Percentiles rank a stretch among this genome's conserved stretches.
Conservation (phyloP, 2,329 filamentous ascomycete genomes). For the Penicillium sp. region DNA sequence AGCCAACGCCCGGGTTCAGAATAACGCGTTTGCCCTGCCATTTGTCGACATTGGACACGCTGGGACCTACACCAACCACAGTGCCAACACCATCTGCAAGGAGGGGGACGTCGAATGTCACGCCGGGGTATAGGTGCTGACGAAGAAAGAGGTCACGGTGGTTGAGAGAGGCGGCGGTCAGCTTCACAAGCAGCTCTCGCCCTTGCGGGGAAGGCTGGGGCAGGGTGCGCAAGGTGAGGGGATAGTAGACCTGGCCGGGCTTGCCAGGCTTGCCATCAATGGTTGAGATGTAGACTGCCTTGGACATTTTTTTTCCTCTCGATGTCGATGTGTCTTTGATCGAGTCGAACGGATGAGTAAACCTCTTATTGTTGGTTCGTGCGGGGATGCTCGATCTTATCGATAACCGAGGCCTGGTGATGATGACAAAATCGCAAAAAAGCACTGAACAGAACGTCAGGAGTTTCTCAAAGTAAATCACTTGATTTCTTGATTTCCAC, state of each 20-base stretch:
- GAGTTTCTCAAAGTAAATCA: background rate
- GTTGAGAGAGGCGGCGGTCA: conserved; percentile 83
- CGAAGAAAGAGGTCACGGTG: conserved; percentile 95
- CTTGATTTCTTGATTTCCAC: background rate
- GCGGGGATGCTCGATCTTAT: conserved; percentile 25
- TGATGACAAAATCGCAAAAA: background rate
- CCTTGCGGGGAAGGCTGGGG: conserved; percentile 66
- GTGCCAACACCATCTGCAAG: conserved; percentile 80
- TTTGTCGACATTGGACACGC: conserved; percentile 52
- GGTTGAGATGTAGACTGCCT: conserved; percentile 48
- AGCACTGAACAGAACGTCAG: background rate
- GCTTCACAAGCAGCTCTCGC: conserved; percentile 71
- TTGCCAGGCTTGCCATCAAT: conserved; percentile 69
- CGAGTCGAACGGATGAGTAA: background rate
- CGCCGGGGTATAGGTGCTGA: conserved; percentile 85
- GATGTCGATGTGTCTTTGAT: background rate
- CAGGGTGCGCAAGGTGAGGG: conserved; percentile 59
- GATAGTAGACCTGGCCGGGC: conserved; percentile 78
- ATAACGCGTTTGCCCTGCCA: conserved; percentile 73
- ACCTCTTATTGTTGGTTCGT: conserved; percentile 6
- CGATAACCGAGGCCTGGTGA: conserved; percentile 24
- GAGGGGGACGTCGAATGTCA: conserved; percentile 76
- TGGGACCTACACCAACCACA: conserved; percentile 67
- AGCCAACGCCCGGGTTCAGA: conserved; percentile 76
- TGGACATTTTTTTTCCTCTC: conserved; percentile 42